Evolutionary conservation across 371 early-diverging fungal genomes (phyloP).

Genomic region (Mortierella sp.): DNA sequence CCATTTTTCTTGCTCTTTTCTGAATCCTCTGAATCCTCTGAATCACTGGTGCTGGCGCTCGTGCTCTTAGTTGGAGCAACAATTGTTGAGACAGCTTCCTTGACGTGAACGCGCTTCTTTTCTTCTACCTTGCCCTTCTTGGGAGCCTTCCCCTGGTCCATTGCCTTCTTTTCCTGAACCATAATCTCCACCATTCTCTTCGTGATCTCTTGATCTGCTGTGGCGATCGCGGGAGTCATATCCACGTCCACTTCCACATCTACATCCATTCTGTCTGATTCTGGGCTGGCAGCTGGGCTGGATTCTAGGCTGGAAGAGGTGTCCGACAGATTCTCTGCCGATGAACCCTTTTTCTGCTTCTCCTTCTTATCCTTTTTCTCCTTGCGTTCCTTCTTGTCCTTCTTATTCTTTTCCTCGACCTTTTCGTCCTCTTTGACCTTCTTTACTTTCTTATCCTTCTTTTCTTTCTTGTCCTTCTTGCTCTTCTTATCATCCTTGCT

Average conservation of each 20-base stretch:
- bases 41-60: background rate
- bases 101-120: background rate
- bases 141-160: background rate
- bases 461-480: slow-evolving; percentile 14
- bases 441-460: slow-evolving; percentile 12
- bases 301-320: background rate
- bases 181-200: slow-evolving; percentile 4
- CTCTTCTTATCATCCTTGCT: slow-evolving; percentile 8
- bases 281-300: background rate
- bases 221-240: background rate
- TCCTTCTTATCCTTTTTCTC: slow-evolving; percentile 15
- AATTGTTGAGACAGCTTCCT: background rate
- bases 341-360: background rate
- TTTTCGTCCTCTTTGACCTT: slow-evolving; percentile 7
- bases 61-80: background rate
- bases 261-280: background rate
- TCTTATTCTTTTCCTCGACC: slow-evolving; percentile 2
- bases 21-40: background rate
- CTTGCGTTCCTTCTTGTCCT: slow-evolving; percentile 20
- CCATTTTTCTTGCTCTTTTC: background rate
- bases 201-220: slow-evolving; percentile 3
- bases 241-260: slow-evolving; percentile 27
- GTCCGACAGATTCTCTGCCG: background rate
- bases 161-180: slow-evolving; percentile 18
- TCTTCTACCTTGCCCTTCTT: slow-evolving; percentile 18